Evolutionary conservation across 345 rosid genomes (phyloP).

Genomic region (Aethionema arabicum): DNA sequence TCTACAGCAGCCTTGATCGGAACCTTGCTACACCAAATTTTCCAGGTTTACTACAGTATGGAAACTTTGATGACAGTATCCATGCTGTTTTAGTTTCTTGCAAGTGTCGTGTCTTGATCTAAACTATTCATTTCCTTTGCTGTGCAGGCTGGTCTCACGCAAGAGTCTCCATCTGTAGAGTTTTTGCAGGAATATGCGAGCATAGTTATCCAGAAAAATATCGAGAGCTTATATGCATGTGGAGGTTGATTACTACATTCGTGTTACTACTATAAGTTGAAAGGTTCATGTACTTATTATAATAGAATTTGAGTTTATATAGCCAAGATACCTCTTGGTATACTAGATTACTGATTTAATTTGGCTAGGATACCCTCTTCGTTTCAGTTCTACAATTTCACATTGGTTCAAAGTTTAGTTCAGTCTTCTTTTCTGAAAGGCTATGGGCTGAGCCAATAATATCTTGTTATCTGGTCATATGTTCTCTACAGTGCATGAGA

Average conservation of each 20-base stretch:
- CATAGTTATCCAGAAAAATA: slow-evolving; percentile 65
- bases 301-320: slow-evolving; percentile 6
- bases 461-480: slow-evolving; percentile 27
- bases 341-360: neutral
- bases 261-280: slow-evolving; percentile 20
- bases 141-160: slow-evolving; percentile 74
- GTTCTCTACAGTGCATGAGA: slow-evolving; percentile 63
- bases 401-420: slow-evolving; percentile 4
- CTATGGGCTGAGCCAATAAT: slow-evolving; percentile 9
- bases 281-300: slow-evolving; percentile 22
- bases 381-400: slow-evolving; percentile 12
- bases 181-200: slow-evolving; percentile 69
- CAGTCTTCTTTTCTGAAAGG: neutral
- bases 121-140: slow-evolving; percentile 23
- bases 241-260: slow-evolving; percentile 60
- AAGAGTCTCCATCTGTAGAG: slow-evolving; percentile 55
- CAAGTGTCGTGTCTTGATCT: slow-evolving; percentile 23
- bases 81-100: slow-evolving; percentile 4
- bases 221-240: slow-evolving; percentile 88
- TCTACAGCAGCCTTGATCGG: slow-evolving; percentile 81
- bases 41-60: slow-evolving; percentile 59
- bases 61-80: slow-evolving; percentile 21
- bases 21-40: slow-evolving; percentile 90
- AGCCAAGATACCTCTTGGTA: slow-evolving; percentile 20
- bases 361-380: slow-evolving; percentile 8